These are phyloP conservation scores for Syncephalastrum racemosum DNA, from an alignment of 371 early-diverging fungal genomes.

Conservation along the genomic window DNA sequence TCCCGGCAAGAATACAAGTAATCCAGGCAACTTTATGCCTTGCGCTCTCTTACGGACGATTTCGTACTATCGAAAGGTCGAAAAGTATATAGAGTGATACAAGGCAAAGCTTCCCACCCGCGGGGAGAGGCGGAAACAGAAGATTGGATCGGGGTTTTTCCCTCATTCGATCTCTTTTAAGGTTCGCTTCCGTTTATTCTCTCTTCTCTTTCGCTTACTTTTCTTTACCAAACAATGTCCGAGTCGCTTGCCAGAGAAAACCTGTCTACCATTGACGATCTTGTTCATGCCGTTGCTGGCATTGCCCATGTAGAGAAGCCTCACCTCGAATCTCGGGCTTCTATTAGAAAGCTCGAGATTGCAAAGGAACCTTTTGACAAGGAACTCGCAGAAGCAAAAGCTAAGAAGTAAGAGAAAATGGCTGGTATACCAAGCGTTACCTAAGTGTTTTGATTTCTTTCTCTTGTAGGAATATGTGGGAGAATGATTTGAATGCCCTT, in stretches of 20 bases:
- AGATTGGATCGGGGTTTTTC: too few species aligned
- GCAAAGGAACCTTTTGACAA: conserved; percentile 35
- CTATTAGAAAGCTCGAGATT: conserved; percentile 25
- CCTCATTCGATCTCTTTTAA: conserved; percentile 4
- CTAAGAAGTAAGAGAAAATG: conserved; percentile 36
- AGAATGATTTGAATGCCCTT: conserved; percentile 24
- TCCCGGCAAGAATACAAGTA: too few species aligned
- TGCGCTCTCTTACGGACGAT: too few species aligned
- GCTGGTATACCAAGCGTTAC: background rate
- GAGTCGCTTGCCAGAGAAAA: conserved; percentile 12
- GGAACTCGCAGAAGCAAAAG: conserved; percentile 28
- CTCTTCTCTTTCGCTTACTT: conserved; percentile 13
- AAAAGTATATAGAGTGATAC: too few species aligned
- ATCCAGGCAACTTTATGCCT: too few species aligned
- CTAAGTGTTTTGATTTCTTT: background rate
- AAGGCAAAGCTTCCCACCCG: too few species aligned
- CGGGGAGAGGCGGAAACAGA: too few species aligned
- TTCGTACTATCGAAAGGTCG: too few species aligned
- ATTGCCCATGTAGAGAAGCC: conserved; percentile 41
- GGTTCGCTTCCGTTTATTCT: conserved; percentile 7
- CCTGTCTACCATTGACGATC: conserved; percentile 25
- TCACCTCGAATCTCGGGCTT: conserved; percentile 25
- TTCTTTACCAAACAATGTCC: conserved; percentile 21
- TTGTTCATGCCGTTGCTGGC: conserved; percentile 39
- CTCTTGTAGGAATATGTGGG: conserved; percentile 29